phyloP scores from a whole-genome alignment of 2,329 filamentous ascomycete genomes.

The Botrytis paeoniae region DNA sequence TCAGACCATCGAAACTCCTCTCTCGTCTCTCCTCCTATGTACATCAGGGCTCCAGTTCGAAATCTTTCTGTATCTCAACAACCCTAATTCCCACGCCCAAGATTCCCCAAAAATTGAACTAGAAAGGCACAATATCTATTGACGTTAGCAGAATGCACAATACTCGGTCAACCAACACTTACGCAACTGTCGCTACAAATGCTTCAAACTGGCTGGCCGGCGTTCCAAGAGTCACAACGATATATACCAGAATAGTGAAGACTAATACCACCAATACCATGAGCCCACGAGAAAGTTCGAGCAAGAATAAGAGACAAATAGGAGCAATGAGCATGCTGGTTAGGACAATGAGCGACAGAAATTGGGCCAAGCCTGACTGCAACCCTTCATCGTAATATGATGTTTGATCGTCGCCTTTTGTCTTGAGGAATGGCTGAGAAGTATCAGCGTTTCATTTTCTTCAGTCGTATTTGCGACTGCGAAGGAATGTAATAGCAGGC shows the following conservation, averaged over 20 bases:
- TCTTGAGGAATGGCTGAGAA: not conserved
- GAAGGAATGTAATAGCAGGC: not conserved
- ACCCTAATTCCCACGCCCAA: not conserved
- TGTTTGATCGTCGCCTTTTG: not conserved
- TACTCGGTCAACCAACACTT: not conserved
- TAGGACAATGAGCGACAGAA: not conserved
- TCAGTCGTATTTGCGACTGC: not conserved
- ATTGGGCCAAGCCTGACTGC: not conserved
- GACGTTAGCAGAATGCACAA: not conserved
- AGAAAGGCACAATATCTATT: constrained; percentile 1
- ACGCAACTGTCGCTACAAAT: not conserved
- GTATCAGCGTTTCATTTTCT: not conserved
- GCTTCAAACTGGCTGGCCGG: constrained; percentile 3
- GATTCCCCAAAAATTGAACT: not conserved
- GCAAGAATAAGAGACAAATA: not conserved
- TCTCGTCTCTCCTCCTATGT: not conserved
- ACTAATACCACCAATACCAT: not conserved
- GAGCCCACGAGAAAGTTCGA: not conserved
- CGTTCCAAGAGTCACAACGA: not conserved
- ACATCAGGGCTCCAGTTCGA: not conserved
- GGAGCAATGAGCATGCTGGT: not conserved
- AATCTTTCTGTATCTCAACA: not conserved
- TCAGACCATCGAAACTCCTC: not conserved
- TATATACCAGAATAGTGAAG: not conserved
- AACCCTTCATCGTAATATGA: not conserved